Conservation (phyloP, 2,329 filamentous ascomycete species). For the Emmonsiellopsis sp. region DNA sequence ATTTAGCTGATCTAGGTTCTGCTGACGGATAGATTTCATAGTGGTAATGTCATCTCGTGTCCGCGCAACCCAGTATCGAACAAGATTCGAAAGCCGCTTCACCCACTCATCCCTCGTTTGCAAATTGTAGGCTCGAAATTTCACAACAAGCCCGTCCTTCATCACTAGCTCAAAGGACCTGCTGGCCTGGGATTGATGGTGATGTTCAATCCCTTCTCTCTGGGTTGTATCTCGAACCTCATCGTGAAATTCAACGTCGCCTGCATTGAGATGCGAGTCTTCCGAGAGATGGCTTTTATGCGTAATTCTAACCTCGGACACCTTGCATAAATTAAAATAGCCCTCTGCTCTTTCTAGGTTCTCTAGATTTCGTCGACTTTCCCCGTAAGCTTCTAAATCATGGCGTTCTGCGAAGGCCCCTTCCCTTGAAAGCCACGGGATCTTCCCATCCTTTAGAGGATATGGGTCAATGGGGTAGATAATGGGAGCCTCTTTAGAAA, state of each 20-base stretch:
- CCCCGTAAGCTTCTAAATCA: slow-evolving; percentile 52
- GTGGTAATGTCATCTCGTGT: slow-evolving; percentile 47
- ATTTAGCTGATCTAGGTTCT: slow-evolving; percentile 51
- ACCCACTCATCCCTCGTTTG: slow-evolving; percentile 55
- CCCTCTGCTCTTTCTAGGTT: slow-evolving; percentile 54
- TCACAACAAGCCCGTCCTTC: slow-evolving; percentile 52
- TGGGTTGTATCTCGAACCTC: slow-evolving; percentile 33
- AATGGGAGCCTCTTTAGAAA: slow-evolving; percentile 49
- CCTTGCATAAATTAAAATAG: slow-evolving; percentile 53
- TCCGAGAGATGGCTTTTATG: slow-evolving; percentile 42
- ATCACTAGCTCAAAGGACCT: slow-evolving; percentile 54
- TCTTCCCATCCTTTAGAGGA: slow-evolving; percentile 42
- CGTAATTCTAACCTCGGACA: slow-evolving; percentile 49
- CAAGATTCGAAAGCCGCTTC: slow-evolving; percentile 45
- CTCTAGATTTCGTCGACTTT: slow-evolving; percentile 49
- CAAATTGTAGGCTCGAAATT: slow-evolving; percentile 51
- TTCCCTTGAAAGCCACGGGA: slow-evolving; percentile 49
- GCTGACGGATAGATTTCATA: slow-evolving; percentile 47
- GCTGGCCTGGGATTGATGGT: slow-evolving; percentile 14
- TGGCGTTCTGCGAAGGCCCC: slow-evolving; percentile 38
- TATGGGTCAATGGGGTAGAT: slow-evolving; percentile 56
- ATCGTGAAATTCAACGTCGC: slow-evolving; percentile 49
- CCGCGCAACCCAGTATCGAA: slow-evolving; percentile 54
- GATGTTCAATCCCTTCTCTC: background rate
- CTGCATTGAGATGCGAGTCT: slow-evolving; percentile 44